Percentiles rank a stretch among this genome's conserved stretches.
Evolutionary conservation across 345 rosid genomes (phyloP).

Genomic region (Gossypium longicalyx): DNA sequence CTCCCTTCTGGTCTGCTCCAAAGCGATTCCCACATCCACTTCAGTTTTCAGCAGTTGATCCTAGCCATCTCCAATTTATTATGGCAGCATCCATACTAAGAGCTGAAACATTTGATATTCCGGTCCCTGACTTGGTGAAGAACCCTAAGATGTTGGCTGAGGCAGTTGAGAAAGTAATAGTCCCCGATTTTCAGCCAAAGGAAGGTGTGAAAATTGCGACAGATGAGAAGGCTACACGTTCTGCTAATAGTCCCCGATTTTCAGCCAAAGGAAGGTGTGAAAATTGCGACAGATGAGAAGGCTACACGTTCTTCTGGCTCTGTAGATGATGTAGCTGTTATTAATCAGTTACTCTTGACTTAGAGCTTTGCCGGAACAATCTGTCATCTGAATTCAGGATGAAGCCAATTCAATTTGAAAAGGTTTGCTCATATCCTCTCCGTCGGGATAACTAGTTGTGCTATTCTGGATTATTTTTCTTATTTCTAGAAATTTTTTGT

Average conservation of each 20-base stretch:
- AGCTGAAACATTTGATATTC: conserved; percentile 2
- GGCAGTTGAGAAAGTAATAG: conserved; percentile 6
- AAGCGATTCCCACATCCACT: conserved; percentile 11
- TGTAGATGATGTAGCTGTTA: background rate
- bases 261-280: conserved; percentile 8
- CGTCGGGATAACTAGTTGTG: background rate
- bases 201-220: conserved; percentile 4
- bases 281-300: conserved; percentile 7
- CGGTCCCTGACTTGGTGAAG: background rate
- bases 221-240: conserved; percentile 4
- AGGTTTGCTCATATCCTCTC: background rate
- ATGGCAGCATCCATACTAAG: conserved; percentile 7
- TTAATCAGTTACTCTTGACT: conserved; percentile 2
- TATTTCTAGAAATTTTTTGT: background rate
- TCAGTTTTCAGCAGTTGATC: conserved; percentile 7
- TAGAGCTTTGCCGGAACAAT: background rate
- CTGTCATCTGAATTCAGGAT: conserved; percentile 6
- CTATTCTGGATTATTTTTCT: background rate
- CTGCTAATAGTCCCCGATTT: conserved; percentile 8
- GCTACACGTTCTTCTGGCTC: background rate
- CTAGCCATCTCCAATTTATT: background rate
- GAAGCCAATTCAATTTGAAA: conserved; percentile 13
- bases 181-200: conserved; percentile 10
- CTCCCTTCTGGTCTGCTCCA: conserved; percentile 14
- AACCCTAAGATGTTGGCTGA: conserved; percentile 2